Evolutionary conservation across 176 grass and related monocot species (phyloP).

Genomic region (Oryza glumipatula): DNA sequence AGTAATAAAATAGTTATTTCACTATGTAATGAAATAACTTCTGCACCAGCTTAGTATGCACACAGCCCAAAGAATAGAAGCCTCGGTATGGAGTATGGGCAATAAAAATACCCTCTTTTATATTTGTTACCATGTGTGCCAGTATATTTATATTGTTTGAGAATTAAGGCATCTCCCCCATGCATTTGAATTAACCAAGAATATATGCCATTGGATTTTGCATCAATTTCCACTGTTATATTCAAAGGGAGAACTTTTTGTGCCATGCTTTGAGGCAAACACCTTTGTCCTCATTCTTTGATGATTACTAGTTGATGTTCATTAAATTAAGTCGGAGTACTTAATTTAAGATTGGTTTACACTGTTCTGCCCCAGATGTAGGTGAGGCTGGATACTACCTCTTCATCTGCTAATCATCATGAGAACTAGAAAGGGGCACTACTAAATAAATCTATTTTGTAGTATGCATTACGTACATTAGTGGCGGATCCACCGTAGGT

Average conservation of each 20-base stretch:
- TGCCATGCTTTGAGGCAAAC: neutral
- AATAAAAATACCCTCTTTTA: neutral
- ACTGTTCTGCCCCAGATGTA: constrained; percentile 9
- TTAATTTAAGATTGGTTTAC: neutral
- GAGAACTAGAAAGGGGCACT: neutral
- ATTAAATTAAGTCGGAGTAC: neutral
- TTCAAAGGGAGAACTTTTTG: neutral
- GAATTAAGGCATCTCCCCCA: neutral
- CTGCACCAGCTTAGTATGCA: too few species aligned
- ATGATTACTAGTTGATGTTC: neutral
- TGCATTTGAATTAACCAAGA: constrained; percentile 5
- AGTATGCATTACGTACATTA: neutral
- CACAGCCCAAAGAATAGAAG: neutral
- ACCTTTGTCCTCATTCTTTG: constrained; percentile 8
- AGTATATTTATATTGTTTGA: neutral
- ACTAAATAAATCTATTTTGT: neutral
- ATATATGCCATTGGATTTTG: neutral
- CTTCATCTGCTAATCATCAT: neutral
- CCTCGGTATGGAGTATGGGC: neutral
- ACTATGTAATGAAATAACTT: too few species aligned
- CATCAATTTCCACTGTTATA: neutral
- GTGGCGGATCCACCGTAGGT: too few species aligned
- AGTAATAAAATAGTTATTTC: too few species aligned
- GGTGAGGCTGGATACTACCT: constrained; percentile 12
- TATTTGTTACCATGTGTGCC: neutral